Evolutionary conservation across 768 basidiomycete genomes (phyloP), one percentile per base, ranked within the genome.

Genomic region (Hygrocybe coccinea): DNA sequence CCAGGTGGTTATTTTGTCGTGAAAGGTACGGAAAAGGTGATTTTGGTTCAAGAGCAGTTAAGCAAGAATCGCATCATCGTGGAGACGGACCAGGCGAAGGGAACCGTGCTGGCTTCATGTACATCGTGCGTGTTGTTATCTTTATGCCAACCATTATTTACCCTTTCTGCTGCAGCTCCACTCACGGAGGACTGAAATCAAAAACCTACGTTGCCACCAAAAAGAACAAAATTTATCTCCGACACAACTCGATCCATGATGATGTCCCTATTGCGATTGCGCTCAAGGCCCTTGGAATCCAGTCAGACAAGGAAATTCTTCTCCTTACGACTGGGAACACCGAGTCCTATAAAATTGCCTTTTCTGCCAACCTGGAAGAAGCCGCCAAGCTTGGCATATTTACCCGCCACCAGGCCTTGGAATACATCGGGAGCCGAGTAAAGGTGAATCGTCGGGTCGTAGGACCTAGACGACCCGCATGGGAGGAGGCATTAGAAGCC

Each of bases 1-100:
- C 95, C 97, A 10, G 97, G 97, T n/a, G 97, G 97, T 3, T 98
- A 98, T 69, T 99, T 99, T 70, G 88, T 99, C 56, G 97, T 99
- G 50, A 97, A 95, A 72, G 95, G 95, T 36, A 99, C 95, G 41
- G 95, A 99, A 73, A 99, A 98, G 74, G 97, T 99, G 63, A 99
- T 99, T 62, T 77, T 99, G 59, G 95, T 99, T 6, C 97, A 99
- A 70, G 97, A 98, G 68, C 97, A 99, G 73, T 73, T 98, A 65
- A 95, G 91, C 79, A 98, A 98, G 79, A 98, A 99, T 70, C 83
- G 97, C 39, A 99, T 99, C 67, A 97, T 99, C 61, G 97, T 99
- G 58, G 97, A 98, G 75, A 89, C 87, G 5, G 97, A 98, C 70
- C 72, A 79, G 19, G 85, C 85, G 39, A 97, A 98, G 71, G 91